phyloP scores from a whole-genome alignment of 495 filamentous ascomycete species.

The Podospora didyma region DNA sequence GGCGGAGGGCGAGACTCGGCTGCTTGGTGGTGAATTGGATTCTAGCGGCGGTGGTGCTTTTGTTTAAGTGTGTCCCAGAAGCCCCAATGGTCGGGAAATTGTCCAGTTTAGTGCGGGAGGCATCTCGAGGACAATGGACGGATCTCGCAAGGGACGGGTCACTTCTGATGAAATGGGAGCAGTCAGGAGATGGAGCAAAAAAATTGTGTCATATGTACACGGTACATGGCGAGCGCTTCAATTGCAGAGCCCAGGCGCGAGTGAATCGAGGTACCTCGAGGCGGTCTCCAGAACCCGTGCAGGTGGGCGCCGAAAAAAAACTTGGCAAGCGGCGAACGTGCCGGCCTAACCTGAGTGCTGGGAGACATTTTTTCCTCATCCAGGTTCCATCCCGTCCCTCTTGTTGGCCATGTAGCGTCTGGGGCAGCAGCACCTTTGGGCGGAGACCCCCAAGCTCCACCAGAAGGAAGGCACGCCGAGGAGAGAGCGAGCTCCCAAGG shows the following conservation, averaged over 20 bases:
- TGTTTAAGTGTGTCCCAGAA: constrained; percentile 26
- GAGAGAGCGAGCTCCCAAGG: background rate
- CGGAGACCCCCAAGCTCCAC: too few relatives aligned
- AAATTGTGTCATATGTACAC: constrained; percentile 2
- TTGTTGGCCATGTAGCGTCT: background rate
- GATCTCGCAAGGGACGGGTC: constrained; percentile 4
- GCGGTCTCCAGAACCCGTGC: too few relatives aligned
- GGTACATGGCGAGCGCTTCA: background rate
- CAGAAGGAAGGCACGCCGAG: background rate
- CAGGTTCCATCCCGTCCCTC: background rate
- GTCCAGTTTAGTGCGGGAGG: constrained; percentile 21
- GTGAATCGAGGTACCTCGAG: background rate
- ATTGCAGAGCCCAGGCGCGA: background rate
- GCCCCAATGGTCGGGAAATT: constrained; percentile 26
- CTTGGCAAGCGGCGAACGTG: constrained; percentile 2
- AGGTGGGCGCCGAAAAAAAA: background rate
- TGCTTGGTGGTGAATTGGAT: background rate
- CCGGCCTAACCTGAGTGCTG: background rate
- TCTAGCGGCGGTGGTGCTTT: constrained; percentile 11
- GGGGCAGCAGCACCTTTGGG: too few relatives aligned
- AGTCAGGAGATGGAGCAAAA: background rate
- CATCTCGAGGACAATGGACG: constrained; percentile 13
- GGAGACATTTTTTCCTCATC: too few relatives aligned
- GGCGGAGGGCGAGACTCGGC: constrained; percentile 1
- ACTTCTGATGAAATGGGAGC: constrained; percentile 2